Evolutionary conservation across 1,284 basidiomycete genomes (phyloP), one percentile per base, ranked within the genome.

Genomic region (Coniferiporia weirii): DNA sequence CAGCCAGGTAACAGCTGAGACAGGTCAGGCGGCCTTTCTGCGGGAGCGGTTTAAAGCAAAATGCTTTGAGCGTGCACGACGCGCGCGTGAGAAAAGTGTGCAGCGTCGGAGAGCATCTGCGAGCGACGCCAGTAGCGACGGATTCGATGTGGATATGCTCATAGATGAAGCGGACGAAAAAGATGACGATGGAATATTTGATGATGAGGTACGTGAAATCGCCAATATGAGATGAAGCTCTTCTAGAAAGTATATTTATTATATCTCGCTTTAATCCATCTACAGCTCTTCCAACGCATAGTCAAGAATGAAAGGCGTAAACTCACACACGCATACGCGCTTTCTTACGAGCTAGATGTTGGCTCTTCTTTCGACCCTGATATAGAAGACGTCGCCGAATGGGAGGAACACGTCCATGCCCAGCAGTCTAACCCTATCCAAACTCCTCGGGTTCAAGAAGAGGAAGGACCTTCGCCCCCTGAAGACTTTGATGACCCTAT

Each of bases 331-430:
- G 68, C 74, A 0, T 87, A 83, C 64, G 76, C 78, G 7, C 65
- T 85, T 1, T 87, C 84, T 1, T 89, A 84, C 63, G 76, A 80
- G 34, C 67, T 72, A n/a, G 85, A 88, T 61, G 85, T 89, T 6
- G 86, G 87, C 7, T 87, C 85, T 15, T 88, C 87, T 1, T 80
- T 86, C 59, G 87, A 89, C 66, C 87, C 87, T 3, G 80, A 82
- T 65, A 71, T 87, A 67, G 84, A 88, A 40, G 84, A 88, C 61
- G 69, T 79, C 3, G 72, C 65, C 15, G 68, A 71, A 32, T 87
- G 85, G 84, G 86, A 88, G 66, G 66, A 71, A 34, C 81, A 82
- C 47, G 67, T 85, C 2, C 48, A 35, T 6, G 7, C 19, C 5
- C 43, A 27, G 27, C 27, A 49, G 19, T 4, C n/a, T 38, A 22